Evolutionary conservation across 768 basidiomycete species (phyloP), one percentile per base, ranked within the genome.

Genomic region (Austroboletus eburneus): DNA sequence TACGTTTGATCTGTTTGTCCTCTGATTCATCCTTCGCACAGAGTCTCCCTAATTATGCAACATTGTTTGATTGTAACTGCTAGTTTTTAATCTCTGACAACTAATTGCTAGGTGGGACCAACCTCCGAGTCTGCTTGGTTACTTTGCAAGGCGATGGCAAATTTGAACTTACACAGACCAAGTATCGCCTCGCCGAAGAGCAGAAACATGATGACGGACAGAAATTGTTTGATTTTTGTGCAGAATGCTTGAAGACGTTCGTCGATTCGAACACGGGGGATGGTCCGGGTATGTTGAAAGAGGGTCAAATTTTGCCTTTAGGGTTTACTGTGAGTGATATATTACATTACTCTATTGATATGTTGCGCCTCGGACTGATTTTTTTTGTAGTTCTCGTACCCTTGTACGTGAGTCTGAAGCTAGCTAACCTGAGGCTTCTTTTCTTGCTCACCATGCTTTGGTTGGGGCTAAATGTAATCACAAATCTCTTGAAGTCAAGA

Each of bases 181-280:
- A 99, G 68, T 98, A 97, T 69, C 87, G 94, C 42, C 79, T 99
- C 37, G 83, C 90, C 1, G 96, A 99, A 62, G 96, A 97, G 60
- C 96, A 98, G 67, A 99, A 99, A 68, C 92, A 96, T 49, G 91
- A 89, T 7, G 92, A 97, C n/a, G 96, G 94, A 6, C 85, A 91
- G 63, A 85, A 85, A 49, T 71, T 99, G 42, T 97, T 99, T 56
- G 96, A 99, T 69, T 99, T 99, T 61, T 98, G 95, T 63, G 96
- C 91, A 0, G 86, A 95, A 63, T 96, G 88, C 63, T 69, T 98
- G 48, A 87, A 89, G 66, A 83, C 79, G 7, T 99, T 98, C 67
- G 76, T 97, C 54, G 79, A 85, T 23, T 82, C 84, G 16, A 88
- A 90, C 43, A 68, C 82, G 14, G 74, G 72, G 12, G 59, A 76